phyloP scores from a whole-genome alignment of 495 filamentous ascomycete genomes.

The Xylaria scruposa region DNA sequence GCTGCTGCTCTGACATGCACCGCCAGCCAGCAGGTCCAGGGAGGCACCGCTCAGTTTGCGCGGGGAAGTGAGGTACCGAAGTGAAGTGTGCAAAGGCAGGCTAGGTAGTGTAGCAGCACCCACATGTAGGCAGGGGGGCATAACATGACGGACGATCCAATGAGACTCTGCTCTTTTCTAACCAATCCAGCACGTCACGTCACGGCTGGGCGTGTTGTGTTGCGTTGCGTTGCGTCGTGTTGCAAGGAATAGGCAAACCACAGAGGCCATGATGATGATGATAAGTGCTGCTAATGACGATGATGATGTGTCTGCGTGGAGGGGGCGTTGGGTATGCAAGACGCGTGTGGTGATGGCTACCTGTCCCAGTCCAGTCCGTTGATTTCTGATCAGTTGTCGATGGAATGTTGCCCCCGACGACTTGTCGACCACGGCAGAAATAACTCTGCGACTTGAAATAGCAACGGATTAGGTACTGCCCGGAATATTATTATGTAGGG shows the following conservation, averaged over 20 bases:
- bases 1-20: constrained; percentile 8
- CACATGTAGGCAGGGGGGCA: neutral
- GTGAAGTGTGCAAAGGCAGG: neutral
- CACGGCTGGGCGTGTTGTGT: neutral
- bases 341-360: constrained; percentile 8
- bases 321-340: constrained; percentile 13
- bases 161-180: neutral
- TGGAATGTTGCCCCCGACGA: constrained; percentile 8
- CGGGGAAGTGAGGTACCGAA: constrained; percentile 6
- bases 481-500: constrained; percentile 1
- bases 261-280: neutral
- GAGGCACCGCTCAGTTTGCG: neutral
- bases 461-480: neutral
- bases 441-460: neutral
- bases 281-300: neutral
- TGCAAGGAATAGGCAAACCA: constrained; percentile 13
- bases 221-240: neutral
- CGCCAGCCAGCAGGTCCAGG: neutral
- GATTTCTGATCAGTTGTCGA: constrained; percentile 1
- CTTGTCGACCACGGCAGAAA: constrained; percentile 1
- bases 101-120: too few relatives aligned
- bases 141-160: neutral
- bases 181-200: constrained; percentile 4
- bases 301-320: constrained; percentile 17
- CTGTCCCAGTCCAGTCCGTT: neutral